Base-by-base conservation (phyloP, 805 yeast genomes). In the Kazachstania viticola region DNA sequence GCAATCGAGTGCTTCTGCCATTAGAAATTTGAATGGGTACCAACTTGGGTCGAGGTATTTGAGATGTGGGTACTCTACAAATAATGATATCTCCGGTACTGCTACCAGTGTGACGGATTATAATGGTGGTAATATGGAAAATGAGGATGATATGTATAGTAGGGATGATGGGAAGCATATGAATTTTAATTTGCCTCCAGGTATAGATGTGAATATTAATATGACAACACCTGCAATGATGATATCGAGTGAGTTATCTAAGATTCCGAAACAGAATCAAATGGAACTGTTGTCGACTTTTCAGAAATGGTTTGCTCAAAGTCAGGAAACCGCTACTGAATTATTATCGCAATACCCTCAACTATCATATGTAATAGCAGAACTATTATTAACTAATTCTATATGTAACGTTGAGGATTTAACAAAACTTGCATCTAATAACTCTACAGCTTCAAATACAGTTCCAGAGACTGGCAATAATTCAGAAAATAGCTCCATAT, bases 1-100 rank as follows among this genome's bases (percentile, higher is more conserved):
- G 9, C 94, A 82, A 45, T 80, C 95, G 0, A 95, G 95, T 4
- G 74, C 82, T 2, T 75, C 88, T 14, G 96, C 97, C 0, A 94
- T 85, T 17, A 64, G 96, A 39, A 88, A 88, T 58, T 61, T 88
- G 40, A 81, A 82, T 54, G 79, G 82, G 41, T 79, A 77, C 56
- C 67, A 70, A 26, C 71, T 83, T 34, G 94, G 94, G 1, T 69
- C 69, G 28, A 60, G 95, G 40, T 65, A 60, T 25, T 56, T 88
- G 30, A 72, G 78, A 40, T 91, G 95, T 46, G 79, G 83, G 21
- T 79, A 75, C 49, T 70, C 83, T 9, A 68, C 69, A 36, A 81
- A 78, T 31, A 57, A 61, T 21, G 50, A 63, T 30, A 44, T 56
- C 23, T 40, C 45, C 3, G 28, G 32, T 8, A 21, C 30, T n/a